Evolutionary conservation across 805 yeast genomes (phyloP).

Genomic region (Myxozyma monticola): DNA sequence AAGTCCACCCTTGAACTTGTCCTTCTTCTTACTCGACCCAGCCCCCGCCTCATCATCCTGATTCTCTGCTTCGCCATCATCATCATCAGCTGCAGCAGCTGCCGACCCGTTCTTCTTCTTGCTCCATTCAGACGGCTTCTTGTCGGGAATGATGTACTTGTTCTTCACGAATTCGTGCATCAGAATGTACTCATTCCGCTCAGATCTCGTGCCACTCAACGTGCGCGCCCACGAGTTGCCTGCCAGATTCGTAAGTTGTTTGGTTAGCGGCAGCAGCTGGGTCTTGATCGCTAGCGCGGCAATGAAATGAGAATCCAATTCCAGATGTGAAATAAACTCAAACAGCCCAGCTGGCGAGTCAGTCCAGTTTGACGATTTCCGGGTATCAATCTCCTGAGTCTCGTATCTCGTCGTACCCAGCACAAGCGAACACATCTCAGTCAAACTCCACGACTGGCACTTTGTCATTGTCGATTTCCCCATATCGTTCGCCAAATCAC

Average conservation of each 20-base stretch:
- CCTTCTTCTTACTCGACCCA: slow-evolving; percentile 54
- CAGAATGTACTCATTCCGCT: slow-evolving; percentile 89
- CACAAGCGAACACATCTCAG: slow-evolving; percentile 85
- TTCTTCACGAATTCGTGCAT: slow-evolving; percentile 84
- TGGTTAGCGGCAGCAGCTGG: slow-evolving; percentile 84
- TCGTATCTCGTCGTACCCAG: slow-evolving; percentile 70
- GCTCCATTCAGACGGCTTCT: slow-evolving; percentile 39
- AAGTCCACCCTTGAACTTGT: slow-evolving; percentile 86
- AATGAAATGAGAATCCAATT: slow-evolving; percentile 62
- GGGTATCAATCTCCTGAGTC: slow-evolving; percentile 63
- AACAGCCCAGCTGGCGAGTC: slow-evolving; percentile 67
- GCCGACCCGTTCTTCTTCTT: slow-evolving; percentile 5
- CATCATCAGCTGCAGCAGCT: slow-evolving; percentile 29
- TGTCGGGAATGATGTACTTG: slow-evolving; percentile 86
- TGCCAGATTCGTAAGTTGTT: slow-evolving; percentile 87
- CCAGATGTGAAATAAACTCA: slow-evolving; percentile 70
- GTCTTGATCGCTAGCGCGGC: slow-evolving; percentile 77
- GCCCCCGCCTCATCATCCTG: slow-evolving; percentile 40
- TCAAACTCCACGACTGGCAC: slow-evolving; percentile 91
- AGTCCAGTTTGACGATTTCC: slow-evolving; percentile 49
- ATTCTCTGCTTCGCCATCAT: slow-evolving; percentile 38
- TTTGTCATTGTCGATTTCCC: slow-evolving; percentile 89
- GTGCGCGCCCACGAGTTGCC: slow-evolving; percentile 98
- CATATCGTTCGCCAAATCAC: slow-evolving; percentile 92
- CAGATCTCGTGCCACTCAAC: slow-evolving; percentile 90